These are phyloP conservation scores for Salix arbutifolia DNA, from an alignment of 345 rosid genomes.

Conservation along the genomic window DNA sequence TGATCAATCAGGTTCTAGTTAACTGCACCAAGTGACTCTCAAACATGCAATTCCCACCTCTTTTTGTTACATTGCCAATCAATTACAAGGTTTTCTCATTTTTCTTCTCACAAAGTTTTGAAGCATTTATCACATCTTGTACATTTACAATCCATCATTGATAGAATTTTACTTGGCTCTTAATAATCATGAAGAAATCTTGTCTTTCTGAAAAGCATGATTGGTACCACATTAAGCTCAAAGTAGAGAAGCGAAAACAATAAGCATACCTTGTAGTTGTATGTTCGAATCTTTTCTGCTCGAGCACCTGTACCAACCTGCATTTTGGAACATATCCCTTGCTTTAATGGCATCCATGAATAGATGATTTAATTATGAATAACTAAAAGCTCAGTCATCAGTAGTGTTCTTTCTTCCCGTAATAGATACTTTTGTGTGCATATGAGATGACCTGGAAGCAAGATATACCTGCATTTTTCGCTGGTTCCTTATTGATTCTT, in stretches of 20 bases:
- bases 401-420: neutral
- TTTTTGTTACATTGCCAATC: too few species aligned
- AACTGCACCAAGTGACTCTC: neutral
- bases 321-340: slow-evolving; percentile 6
- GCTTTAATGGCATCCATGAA: neutral
- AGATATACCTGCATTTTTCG: slow-evolving; percentile 64
- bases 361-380: neutral
- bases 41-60: neutral
- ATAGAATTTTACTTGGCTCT: neutral
- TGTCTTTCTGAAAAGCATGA: neutral
- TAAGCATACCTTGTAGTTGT: slow-evolving; percentile 68
- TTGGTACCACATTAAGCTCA: neutral
- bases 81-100: too few species aligned
- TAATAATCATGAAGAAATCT: neutral
- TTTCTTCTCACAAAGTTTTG: neutral
- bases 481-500: slow-evolving; percentile 64
- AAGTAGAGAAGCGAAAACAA: neutral
- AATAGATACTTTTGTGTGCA: neutral
- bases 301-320: slow-evolving; percentile 97
- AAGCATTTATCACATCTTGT: neutral
- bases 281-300: slow-evolving; percentile 92
- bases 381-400: neutral
- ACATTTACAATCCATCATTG: neutral
- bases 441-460: neutral
- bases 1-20: neutral